phyloP scores from a whole-genome alignment of 345 rosid genomes.

The Trapa bicornis region DNA sequence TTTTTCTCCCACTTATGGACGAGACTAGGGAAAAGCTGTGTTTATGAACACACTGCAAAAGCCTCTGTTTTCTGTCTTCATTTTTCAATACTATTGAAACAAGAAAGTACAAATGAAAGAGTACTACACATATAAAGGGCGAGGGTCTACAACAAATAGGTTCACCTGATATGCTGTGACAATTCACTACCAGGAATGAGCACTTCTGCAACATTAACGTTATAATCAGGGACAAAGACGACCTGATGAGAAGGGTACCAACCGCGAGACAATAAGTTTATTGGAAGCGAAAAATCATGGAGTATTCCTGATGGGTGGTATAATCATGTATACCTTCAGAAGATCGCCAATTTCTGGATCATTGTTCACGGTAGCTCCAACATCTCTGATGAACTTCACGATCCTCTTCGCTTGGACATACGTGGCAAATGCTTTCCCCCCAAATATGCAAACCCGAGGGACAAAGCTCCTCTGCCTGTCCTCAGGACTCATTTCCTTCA shows the following conservation, averaged over 20 bases:
- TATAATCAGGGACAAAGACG: conserved; percentile 42
- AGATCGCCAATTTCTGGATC: conserved; percentile 36
- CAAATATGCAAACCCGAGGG: conserved; percentile 40
- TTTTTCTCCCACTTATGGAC: too few species aligned
- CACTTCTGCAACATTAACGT: conserved; percentile 37
- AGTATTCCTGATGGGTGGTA: not conserved
- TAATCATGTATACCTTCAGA: conserved; percentile 23
- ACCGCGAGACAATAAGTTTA: too few species aligned
- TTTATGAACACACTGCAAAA: too few species aligned
- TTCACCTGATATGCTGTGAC: conserved; percentile 43
- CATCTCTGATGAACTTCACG: conserved; percentile 37
- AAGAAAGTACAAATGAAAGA: too few species aligned
- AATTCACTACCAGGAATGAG: conserved; percentile 43
- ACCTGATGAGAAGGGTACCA: conserved; percentile 14
- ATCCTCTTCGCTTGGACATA: conserved; percentile 47
- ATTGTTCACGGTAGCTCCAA: conserved; percentile 28
- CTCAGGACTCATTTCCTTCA: conserved; percentile 30
- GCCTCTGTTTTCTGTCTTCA: too few species aligned
- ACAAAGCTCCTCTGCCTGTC: conserved; percentile 21
- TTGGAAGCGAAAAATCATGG: too few species aligned
- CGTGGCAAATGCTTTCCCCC: conserved; percentile 45
- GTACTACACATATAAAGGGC: too few species aligned
- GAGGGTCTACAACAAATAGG: not conserved
- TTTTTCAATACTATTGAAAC: too few species aligned
- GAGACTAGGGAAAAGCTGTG: too few species aligned